A percentile compares a stretch with the other conserved stretches of the same genome.
Conservation (phyloP, 306 rosid species). For the Acacia crassicarpa region DNA sequence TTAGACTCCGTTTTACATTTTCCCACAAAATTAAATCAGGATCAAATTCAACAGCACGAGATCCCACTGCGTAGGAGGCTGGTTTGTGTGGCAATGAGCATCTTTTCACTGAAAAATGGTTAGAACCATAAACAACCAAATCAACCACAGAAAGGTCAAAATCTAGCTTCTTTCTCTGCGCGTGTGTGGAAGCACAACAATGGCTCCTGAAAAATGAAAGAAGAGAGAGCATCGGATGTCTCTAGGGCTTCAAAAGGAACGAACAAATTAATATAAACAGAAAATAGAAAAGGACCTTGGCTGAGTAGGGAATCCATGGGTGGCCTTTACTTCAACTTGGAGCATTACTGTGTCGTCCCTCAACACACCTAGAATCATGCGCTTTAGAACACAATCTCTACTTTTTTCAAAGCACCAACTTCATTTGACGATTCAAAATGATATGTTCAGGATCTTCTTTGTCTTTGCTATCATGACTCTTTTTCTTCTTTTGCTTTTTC, state of each 20-base stretch:
- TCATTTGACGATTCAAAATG: slow-evolving; percentile 32
- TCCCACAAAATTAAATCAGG: not conserved
- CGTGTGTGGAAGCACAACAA: not conserved
- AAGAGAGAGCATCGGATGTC: not conserved
- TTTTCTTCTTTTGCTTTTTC: not conserved
- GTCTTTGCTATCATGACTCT: slow-evolving; percentile 5
- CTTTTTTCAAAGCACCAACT: slow-evolving; percentile 39
- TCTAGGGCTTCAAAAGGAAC: not conserved
- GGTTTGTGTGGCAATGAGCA: not conserved
- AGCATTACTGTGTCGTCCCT: not conserved
- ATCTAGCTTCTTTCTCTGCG: not conserved
- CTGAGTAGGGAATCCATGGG: slow-evolving; percentile 27
- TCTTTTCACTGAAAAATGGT: too few relatives aligned
- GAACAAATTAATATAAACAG: not conserved
- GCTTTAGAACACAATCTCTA: slow-evolving; percentile 35
- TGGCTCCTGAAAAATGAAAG: slow-evolving; percentile 1
- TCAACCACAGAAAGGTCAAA: not conserved
- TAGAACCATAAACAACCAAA: not conserved
- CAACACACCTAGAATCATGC: slow-evolving; percentile 36
- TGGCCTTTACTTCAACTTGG: not conserved
- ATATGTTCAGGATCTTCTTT: slow-evolving; percentile 21
- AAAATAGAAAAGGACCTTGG: not conserved
- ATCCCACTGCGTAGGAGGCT: not conserved
- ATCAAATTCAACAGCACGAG: not conserved
- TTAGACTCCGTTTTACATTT: too few relatives aligned